phyloP scores from a whole-genome alignment of 495 filamentous ascomycete species.

The Sporormia fimetaria region DNA sequence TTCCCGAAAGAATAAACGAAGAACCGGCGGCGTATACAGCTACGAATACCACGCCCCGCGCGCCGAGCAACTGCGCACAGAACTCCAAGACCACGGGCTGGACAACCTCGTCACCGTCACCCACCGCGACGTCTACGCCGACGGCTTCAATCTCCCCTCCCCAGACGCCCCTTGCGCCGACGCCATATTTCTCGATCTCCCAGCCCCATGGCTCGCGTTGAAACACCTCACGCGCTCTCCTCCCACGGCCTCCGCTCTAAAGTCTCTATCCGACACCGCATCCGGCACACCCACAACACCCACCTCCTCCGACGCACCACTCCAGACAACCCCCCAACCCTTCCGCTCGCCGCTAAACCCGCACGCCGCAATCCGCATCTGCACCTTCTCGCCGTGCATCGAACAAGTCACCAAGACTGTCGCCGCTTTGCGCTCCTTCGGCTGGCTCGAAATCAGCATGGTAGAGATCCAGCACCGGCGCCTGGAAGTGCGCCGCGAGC shows the following conservation, averaged over 20 bases:
- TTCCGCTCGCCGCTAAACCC: constrained; percentile 63
- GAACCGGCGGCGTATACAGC: constrained; percentile 68
- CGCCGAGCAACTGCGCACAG: constrained; percentile 56
- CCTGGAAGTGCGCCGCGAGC: constrained; percentile 71
- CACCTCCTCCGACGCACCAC: constrained; percentile 1
- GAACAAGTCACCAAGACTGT: constrained; percentile 86
- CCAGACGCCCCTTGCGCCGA: constrained; percentile 49
- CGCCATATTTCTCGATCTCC: constrained; percentile 83
- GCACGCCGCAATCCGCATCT: constrained; percentile 55
- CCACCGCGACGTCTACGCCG: constrained; percentile 81
- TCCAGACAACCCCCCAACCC: constrained; percentile 1
- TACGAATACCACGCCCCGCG: constrained; percentile 85
- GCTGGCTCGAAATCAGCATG: constrained; percentile 90
- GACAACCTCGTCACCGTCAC: constrained; percentile 64
- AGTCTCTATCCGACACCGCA: constrained; percentile 4
- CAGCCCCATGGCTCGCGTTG: constrained; percentile 84
- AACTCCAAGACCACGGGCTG: constrained; percentile 65
- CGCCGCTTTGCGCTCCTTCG: constrained; percentile 58
- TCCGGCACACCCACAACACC: constrained; percentile 17
- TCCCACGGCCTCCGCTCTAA: constrained; percentile 12
- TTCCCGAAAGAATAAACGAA: constrained; percentile 32
- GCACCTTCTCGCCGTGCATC: constrained; percentile 92
- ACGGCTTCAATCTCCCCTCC: constrained; percentile 50
- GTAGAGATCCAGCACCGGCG: constrained; percentile 67
- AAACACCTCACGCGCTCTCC: constrained; percentile 62